Percentiles rank a stretch among this genome's conserved stretches.
Conservation (phyloP, 2,329 filamentous ascomycete species). For the Plenodomus lindquistii region DNA sequence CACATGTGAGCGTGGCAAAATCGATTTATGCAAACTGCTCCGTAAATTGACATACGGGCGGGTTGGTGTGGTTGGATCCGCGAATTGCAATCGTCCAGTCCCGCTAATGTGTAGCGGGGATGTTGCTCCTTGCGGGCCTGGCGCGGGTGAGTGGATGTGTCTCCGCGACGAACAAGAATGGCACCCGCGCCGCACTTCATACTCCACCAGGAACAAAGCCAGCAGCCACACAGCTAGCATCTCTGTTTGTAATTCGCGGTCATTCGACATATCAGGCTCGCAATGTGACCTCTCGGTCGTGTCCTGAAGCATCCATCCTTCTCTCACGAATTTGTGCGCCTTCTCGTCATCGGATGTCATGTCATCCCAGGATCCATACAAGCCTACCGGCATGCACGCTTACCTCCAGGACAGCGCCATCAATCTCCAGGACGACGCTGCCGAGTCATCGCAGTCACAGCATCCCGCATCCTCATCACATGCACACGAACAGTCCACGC, state of each 20-base stretch:
- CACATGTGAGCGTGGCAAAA: not conserved
- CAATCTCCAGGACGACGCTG: constrained; percentile 16
- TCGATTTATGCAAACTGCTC: not conserved
- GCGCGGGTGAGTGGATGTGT: not conserved
- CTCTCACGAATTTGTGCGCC: not conserved
- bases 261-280: no score
- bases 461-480: not conserved
- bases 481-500: not conserved
- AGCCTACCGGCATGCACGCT: constrained; percentile 19
- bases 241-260: no score
- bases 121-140: no score
- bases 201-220: not conserved
- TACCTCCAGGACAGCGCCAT: constrained; percentile 28
- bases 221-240: not conserved
- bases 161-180: not conserved
- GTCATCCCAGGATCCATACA: constrained; percentile 15
- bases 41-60: no score
- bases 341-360: not conserved
- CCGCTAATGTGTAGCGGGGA: not conserved
- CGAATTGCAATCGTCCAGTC: not conserved
- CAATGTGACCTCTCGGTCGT: not conserved
- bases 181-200: not conserved
- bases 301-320: not conserved
- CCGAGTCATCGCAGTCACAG: constrained; percentile 9
- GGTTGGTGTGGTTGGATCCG: no score